Evolutionary conservation across 306 rosid genomes (phyloP).

Genomic region (Ormosia semicastrata): DNA sequence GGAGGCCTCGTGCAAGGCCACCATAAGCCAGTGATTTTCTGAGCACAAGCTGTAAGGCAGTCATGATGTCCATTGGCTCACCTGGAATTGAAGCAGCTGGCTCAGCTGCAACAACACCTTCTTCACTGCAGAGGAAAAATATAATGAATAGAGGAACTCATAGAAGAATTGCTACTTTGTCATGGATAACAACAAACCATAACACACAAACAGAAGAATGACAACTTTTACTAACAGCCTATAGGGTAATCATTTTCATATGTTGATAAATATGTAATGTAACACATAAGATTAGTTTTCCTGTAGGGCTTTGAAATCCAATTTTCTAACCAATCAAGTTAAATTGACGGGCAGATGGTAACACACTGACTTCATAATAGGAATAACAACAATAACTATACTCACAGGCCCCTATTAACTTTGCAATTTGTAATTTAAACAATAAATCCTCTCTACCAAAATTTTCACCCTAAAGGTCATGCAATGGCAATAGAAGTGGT

Average conservation of each 20-base stretch:
- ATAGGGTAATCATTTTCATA: not conserved
- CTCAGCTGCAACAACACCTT: conserved; percentile 35
- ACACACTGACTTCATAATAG: not conserved
- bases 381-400: not conserved
- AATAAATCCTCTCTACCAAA: not conserved
- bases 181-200: not conserved
- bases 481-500: too few species aligned
- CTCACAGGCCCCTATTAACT: not conserved
- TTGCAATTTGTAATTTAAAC: not conserved
- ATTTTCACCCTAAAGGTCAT: not conserved
- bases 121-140: conserved; percentile 35
- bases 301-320: too few species aligned
- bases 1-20: conserved; percentile 82
- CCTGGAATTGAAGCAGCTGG: conserved; percentile 34
- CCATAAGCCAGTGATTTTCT: conserved; percentile 85
- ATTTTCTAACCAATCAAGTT: not conserved
- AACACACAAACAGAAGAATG: not conserved
- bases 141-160: not conserved
- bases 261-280: not conserved
- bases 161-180: not conserved
- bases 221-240: not conserved
- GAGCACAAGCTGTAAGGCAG: conserved; percentile 78
- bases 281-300: not conserved
- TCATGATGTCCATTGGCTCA: conserved; percentile 52
- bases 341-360: not conserved